Conservation (phyloP, 2,329 filamentous ascomycete genomes). For the Myotisia sp. region DNA sequence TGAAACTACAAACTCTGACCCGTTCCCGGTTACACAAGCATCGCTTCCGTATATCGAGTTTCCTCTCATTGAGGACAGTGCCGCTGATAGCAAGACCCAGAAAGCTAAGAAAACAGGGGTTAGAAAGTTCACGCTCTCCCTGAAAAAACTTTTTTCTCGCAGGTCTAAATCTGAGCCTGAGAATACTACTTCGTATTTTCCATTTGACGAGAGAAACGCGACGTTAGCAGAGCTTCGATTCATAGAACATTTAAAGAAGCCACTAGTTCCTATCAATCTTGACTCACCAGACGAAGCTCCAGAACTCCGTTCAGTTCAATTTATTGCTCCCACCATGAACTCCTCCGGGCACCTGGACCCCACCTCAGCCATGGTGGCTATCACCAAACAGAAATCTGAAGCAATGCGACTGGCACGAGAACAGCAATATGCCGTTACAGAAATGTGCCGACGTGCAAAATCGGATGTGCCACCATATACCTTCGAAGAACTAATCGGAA, state of each 20-base stretch:
- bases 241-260: constrained; percentile 1
- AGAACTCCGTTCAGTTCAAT: not conserved
- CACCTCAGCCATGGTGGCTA: constrained; percentile 29
- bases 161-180: constrained; percentile 6
- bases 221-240: not conserved
- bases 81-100: constrained; percentile 1
- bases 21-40: not conserved
- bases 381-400: constrained; percentile 36
- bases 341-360: constrained; percentile 24
- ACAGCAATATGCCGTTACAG: constrained; percentile 31
- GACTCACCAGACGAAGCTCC: not conserved
- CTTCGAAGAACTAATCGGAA: constrained; percentile 39
- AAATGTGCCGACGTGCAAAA: constrained; percentile 34
- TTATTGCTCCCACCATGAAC: constrained; percentile 16
- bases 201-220: not conserved
- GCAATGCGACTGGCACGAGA: constrained; percentile 34
- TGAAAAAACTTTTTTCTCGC: constrained; percentile 10
- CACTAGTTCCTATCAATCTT: not conserved
- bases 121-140: constrained; percentile 6
- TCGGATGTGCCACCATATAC: constrained; percentile 33
- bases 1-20: constrained; percentile 2
- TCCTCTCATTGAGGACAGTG: no score
- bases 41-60: constrained; percentile 4
- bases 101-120: constrained; percentile 7
- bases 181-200: constrained; percentile 1